These are phyloP conservation scores for Phialemoniopsis sp. DNA, from an alignment of 2,329 filamentous ascomycete genomes.

Conservation along the genomic window DNA sequence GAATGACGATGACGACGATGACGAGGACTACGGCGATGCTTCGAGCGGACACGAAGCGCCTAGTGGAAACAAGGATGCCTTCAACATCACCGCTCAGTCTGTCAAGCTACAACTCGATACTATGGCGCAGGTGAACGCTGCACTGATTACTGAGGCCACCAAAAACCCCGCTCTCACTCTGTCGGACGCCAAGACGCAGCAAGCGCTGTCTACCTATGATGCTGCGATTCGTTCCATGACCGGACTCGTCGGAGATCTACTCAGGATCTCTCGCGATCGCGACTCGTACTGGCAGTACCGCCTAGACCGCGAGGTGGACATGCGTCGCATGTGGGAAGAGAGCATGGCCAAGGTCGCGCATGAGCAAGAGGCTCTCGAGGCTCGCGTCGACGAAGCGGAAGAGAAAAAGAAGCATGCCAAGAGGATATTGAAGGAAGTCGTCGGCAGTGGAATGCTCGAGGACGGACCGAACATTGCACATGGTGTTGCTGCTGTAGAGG, in stretches of 20 bases:
- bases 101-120: conserved; percentile 90
- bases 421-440: conserved; percentile 79
- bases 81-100: conserved; percentile 95
- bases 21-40: conserved; percentile 76
- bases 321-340: conserved; percentile 96
- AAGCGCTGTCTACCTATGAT: conserved; percentile 83
- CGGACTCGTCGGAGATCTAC: conserved; percentile 75
- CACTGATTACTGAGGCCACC: conserved; percentile 66
- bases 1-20: conserved; percentile 52
- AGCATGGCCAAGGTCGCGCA: conserved; percentile 96
- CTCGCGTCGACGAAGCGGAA: conserved; percentile 82
- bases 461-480: conserved; percentile 28
- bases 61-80: conserved; percentile 81
- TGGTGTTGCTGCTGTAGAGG: conserved; percentile 14
- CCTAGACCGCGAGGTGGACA: conserved; percentile 83
- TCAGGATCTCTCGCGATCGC: conserved; percentile 89
- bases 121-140: conserved; percentile 79
- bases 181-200: conserved; percentile 70
- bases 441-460: conserved; percentile 50
- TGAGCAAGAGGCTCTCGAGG: conserved; percentile 90
- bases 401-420: conserved; percentile 87
- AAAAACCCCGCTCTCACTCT: conserved; percentile 68
- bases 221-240: conserved; percentile 85
- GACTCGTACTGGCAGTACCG: conserved; percentile 97
- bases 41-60: conserved; percentile 72